A percentile compares a stretch with the other conserved stretches of the same genome.
Evolutionary conservation across 2,329 filamentous ascomycete species (phyloP).

Genomic region (Metarhizium humberi): DNA sequence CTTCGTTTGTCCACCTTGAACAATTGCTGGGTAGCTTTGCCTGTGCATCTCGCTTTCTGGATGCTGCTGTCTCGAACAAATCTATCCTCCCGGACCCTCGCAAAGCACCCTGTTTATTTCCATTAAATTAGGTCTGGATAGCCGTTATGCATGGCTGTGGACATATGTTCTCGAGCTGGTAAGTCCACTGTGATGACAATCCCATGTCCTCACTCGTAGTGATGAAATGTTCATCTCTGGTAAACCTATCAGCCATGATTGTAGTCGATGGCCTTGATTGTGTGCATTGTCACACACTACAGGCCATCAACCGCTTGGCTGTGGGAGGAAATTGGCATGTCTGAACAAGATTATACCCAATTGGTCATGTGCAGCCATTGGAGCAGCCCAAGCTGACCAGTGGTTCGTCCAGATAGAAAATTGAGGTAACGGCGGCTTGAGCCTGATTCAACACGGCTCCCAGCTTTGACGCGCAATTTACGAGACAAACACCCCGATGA

Average conservation of each 20-base stretch:
- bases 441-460: neutral
- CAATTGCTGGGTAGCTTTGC: neutral
- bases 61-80: neutral
- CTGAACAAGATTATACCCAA: slow-evolving; percentile 5
- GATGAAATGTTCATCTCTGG: slow-evolving; percentile 33
- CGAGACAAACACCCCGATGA: no score
- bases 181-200: neutral
- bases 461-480: neutral
- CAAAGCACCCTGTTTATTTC: neutral
- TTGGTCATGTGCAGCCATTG: neutral
- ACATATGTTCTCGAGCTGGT: neutral
- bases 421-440: neutral
- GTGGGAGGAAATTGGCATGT: slow-evolving; percentile 16
- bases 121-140: neutral
- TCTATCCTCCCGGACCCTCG: neutral
- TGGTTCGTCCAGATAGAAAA: neutral
- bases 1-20: neutral
- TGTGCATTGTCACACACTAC: slow-evolving; percentile 10
- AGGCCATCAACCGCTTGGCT: slow-evolving; percentile 18
- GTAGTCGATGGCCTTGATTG: slow-evolving; percentile 14
- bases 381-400: neutral
- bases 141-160: neutral
- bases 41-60: neutral
- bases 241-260: slow-evolving; percentile 27
- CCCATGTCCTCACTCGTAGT: neutral